Conservation (phyloP, 352 stramenopile genomes). For the Thalassiosira exigua region DNA sequence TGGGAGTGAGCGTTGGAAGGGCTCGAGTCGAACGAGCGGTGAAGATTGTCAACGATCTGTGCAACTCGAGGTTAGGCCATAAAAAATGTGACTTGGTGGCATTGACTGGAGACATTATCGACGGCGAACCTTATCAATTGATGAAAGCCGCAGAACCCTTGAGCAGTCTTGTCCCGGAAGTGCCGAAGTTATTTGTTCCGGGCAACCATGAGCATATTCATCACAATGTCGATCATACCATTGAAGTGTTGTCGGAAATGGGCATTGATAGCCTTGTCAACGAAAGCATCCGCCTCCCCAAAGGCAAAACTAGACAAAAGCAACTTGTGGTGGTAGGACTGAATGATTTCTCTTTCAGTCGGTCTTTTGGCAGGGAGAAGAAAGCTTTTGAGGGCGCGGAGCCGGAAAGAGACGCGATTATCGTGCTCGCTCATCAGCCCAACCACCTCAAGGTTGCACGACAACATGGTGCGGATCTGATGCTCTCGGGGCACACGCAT, state of each 20-base stretch:
- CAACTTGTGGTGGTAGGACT: slow-evolving; percentile 15
- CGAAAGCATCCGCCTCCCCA: slow-evolving; percentile 14
- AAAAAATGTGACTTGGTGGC: slow-evolving; percentile 5
- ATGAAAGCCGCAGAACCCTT: slow-evolving; percentile 19
- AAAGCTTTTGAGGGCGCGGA: slow-evolving; percentile 8
- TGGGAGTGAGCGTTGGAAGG: slow-evolving; percentile 18
- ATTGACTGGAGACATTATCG: slow-evolving; percentile 21
- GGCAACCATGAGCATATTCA: slow-evolving; percentile 23
- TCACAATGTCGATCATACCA: slow-evolving; percentile 10
- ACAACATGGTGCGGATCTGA: slow-evolving; percentile 14
- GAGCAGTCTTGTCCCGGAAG: neutral
- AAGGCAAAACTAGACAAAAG: neutral
- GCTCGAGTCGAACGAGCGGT: slow-evolving; percentile 6
- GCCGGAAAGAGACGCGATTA: neutral
- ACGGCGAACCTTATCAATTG: slow-evolving; percentile 7
- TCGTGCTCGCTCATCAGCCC: slow-evolving; percentile 18
- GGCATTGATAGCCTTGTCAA: slow-evolving; percentile 18
- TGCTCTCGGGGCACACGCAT: slow-evolving; percentile 26
- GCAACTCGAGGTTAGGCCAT: neutral
- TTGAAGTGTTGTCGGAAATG: slow-evolving; percentile 12
- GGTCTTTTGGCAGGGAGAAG: neutral
- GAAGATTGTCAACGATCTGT: slow-evolving; percentile 17
- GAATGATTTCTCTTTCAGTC: slow-evolving; percentile 8
- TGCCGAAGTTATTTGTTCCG: slow-evolving; percentile 20
- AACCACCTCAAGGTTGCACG: slow-evolving; percentile 9